Conservation (phyloP, 208 protist genomes). For the Borovskyia barvae region DNA sequence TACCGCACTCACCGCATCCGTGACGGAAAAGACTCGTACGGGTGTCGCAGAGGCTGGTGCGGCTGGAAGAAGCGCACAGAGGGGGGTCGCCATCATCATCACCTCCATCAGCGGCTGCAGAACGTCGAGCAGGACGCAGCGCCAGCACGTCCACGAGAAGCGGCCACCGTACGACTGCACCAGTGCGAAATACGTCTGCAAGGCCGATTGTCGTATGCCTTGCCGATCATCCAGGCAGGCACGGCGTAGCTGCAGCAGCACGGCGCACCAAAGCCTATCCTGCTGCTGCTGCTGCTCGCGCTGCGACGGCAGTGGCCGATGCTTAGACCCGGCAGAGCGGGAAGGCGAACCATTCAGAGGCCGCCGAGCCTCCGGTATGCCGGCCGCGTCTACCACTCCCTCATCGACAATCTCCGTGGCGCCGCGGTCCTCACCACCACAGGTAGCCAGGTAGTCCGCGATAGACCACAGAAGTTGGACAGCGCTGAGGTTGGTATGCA, state of each 20-base stretch:
- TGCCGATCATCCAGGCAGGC: slow-evolving; percentile 51
- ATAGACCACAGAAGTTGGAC: slow-evolving; percentile 87
- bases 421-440: slow-evolving; percentile 1
- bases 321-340: too few species aligned
- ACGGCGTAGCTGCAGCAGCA: slow-evolving; percentile 51
- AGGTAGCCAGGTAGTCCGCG: slow-evolving; percentile 65
- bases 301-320: background rate
- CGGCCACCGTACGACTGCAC: slow-evolving; percentile 72
- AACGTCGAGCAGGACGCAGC: slow-evolving; percentile 44
- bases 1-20: background rate
- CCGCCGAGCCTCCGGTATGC: background rate
- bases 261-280: slow-evolving; percentile 34
- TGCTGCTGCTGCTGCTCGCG: slow-evolving; percentile 8
- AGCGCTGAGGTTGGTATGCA: slow-evolving; percentile 82
- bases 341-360: too few species aligned
- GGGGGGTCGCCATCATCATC: slow-evolving; percentile 22
- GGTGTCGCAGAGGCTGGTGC: background rate
- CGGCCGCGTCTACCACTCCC: background rate
- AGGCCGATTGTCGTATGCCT: slow-evolving; percentile 80
- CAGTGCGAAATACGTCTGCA: slow-evolving; percentile 81
- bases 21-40: background rate
- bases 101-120: slow-evolving; percentile 54
- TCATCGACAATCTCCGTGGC: too few species aligned
- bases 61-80: slow-evolving; percentile 25
- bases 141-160: slow-evolving; percentile 57